Evolutionary conservation across 345 rosid genomes (phyloP), one percentile per base, ranked within the genome.

Genomic region (Conringia planisiliqua): DNA sequence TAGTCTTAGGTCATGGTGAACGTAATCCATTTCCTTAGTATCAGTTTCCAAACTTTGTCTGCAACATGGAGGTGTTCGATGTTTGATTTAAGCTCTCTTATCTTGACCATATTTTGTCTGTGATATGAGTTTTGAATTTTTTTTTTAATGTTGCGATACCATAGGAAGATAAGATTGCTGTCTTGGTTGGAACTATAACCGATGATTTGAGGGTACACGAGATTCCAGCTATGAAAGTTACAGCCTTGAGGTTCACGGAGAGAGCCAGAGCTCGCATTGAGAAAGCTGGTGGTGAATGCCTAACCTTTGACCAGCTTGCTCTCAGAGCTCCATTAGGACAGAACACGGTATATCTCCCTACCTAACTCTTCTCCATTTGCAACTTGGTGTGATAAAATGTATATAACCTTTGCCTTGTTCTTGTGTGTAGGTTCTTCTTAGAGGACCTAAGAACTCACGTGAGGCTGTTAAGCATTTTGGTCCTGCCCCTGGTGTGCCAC

Each of bases 391-490:
- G 29, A 20, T 20, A 24, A 8, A 24, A 1, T 43, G 24, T 22
- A 4, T 10, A 3, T 58, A 0, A 33, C 14, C 7, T 47, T 42
- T 61, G 0, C 11, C 11, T 12, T 64, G 7, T 64, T 27, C 14
- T 36, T 57, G 17, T 71, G 20, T 79, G 27, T 79, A 95, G 97
- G 81, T 89, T 81, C 97, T 95, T 62, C 90, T 95, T 9, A 87
- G 99, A 80, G 97, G 97, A 52, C 97, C 99, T 4, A 95, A 92
- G 97, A 95, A 89, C 62, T 76, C 90, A 2, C 93, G 98, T 65
- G 98, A 95, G 67, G 99, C 97, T 20, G 99, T 90, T 56, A 95
- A 92, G 82, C 99, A 95, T 82, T 95, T 95, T 9, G 99, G 99
- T 6, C 96, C 88, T 1, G 98, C 99, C 48, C 99, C 99, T 35